These are phyloP conservation scores for Phytopythium aichiense DNA, from an alignment of 352 stramenopile species.

Conservation along the genomic window DNA sequence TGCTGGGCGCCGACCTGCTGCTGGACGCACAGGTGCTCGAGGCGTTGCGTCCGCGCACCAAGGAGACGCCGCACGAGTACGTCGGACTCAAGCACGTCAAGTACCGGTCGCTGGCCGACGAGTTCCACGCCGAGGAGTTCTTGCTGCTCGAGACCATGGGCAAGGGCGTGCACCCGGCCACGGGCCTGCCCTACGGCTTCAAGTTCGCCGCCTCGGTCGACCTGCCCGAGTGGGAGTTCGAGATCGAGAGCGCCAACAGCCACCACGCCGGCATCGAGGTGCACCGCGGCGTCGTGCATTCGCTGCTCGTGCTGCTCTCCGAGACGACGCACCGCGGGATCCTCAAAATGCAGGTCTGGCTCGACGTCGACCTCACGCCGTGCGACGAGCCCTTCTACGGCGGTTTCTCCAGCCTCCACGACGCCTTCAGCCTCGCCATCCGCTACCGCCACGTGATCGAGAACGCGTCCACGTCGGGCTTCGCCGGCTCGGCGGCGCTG, in stretches of 20 bases:
- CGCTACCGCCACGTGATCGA: slow-evolving; percentile 62
- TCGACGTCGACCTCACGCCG: slow-evolving; percentile 59
- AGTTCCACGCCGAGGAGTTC: slow-evolving; percentile 55
- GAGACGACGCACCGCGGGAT: slow-evolving; percentile 53
- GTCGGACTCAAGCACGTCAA: slow-evolving; percentile 77
- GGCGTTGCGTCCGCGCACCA: slow-evolving; percentile 57
- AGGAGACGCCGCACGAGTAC: slow-evolving; percentile 68
- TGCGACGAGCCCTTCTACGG: slow-evolving; percentile 47
- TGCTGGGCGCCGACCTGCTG: slow-evolving; percentile 51
- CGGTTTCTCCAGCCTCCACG: slow-evolving; percentile 56
- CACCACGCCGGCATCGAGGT: slow-evolving; percentile 40
- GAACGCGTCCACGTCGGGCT: slow-evolving; percentile 26
- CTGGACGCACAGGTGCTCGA: slow-evolving; percentile 69
- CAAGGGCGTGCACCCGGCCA: slow-evolving; percentile 36
- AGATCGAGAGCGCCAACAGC: slow-evolving; percentile 37
- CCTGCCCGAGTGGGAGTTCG: slow-evolving; percentile 38
- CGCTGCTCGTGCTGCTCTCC: slow-evolving; percentile 52
- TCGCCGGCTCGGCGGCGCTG: slow-evolving; percentile 17
- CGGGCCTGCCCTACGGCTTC: slow-evolving; percentile 46
- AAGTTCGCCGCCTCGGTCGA: slow-evolving; percentile 60
- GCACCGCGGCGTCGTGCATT: slow-evolving; percentile 51
- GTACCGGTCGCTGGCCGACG: slow-evolving; percentile 57
- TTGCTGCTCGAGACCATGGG: slow-evolving; percentile 56
- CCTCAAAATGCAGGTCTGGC: slow-evolving; percentile 70
- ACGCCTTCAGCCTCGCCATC: slow-evolving; percentile 63